Evolutionary conservation across 441 rosid species (phyloP), one percentile per base, ranked within the genome.

Genomic region (Gossypium aridum): DNA sequence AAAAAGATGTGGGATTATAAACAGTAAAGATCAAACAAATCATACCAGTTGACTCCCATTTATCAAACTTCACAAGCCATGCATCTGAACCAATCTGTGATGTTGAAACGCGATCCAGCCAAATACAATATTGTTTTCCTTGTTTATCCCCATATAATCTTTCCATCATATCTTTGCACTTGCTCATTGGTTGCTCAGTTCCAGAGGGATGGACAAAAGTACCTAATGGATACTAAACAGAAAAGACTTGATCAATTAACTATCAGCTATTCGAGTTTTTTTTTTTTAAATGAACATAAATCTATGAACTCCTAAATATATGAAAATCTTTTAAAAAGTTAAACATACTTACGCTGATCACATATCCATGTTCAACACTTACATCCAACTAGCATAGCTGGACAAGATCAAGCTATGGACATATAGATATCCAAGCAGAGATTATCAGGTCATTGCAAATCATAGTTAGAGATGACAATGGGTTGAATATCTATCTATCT

Each of bases 31-130:
- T 4, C 8, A 31, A 17, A 10, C 14, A 39, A 39, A 63, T 75
- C 87, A 82, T 71, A 89, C 93, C 91, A 66, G 72, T 82, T 73
- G 76, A 78, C 77, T 89, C 93, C 87, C 88, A 87, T 80, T 86
- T 89, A 69, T 86, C 81, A 77, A 87, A 87, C 77, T 73, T 86
- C 65, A 77, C 88, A 60, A 85, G 74, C 93, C 91, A 89, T 45
- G 87, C 31, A 43, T 84, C 84, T 45, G 85, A 77, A 70, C 85
- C 79, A 63, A 84, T 79, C 68, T 76, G 86, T 39, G 86, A 77
- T 45, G 79, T 43, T n/a, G 84, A 76, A 45, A 87, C 83, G 25
- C 70, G 78, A 78, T 89, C 91, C 77, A 86, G 66, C 93, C 91
- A 89, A 26, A 87, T 71, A 56, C 55, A 78, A 74, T 80, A 85